A percentile compares a stretch with the other conserved stretches of the same genome.
Evolutionary conservation across 192 early-diverging fungal species (phyloP).

Genomic region (Umbelopsis sp.): DNA sequence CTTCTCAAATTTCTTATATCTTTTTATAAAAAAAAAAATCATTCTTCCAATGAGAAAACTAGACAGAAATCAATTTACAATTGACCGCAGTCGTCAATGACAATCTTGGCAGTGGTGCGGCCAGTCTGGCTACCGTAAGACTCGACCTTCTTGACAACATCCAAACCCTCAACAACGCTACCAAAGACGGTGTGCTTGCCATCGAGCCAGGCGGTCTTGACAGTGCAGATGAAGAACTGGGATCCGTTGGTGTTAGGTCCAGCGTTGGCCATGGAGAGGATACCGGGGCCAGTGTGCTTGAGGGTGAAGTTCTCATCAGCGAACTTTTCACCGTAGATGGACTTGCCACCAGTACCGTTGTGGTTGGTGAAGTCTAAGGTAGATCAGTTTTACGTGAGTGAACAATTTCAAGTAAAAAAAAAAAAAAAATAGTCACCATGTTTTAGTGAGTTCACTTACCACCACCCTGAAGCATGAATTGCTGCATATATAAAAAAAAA

Average conservation of each 20-base stretch:
- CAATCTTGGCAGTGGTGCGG: conserved; percentile 47
- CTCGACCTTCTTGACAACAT: conserved; percentile 71
- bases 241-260: conserved; percentile 87
- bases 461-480: conserved; percentile 87
- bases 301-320: conserved; percentile 63
- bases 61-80: conserved; percentile 44
- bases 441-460: conserved; percentile 23
- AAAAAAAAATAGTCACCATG: too few species aligned
- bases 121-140: conserved; percentile 55
- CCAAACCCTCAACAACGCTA: conserved; percentile 63
- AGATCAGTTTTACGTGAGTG: too few species aligned
- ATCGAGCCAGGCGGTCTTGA: conserved; percentile 84
- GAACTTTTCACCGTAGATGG: conserved; percentile 81
- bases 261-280: conserved; percentile 88
- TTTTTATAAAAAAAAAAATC: too few species aligned
- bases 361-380: conserved; percentile 72
- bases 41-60: too few species aligned
- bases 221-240: conserved; percentile 90
- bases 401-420: too few species aligned
- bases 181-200: conserved; percentile 87
- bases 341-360: conserved; percentile 91
- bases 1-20: not conserved
- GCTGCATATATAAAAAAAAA: not conserved
- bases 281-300: conserved; percentile 62
- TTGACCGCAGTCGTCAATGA: conserved; percentile 69